Evolutionary conservation across 2,329 filamentous ascomycete genomes (phyloP), one percentile per base, ranked within the genome.

Genomic region (Lachnellula cervina): DNA sequence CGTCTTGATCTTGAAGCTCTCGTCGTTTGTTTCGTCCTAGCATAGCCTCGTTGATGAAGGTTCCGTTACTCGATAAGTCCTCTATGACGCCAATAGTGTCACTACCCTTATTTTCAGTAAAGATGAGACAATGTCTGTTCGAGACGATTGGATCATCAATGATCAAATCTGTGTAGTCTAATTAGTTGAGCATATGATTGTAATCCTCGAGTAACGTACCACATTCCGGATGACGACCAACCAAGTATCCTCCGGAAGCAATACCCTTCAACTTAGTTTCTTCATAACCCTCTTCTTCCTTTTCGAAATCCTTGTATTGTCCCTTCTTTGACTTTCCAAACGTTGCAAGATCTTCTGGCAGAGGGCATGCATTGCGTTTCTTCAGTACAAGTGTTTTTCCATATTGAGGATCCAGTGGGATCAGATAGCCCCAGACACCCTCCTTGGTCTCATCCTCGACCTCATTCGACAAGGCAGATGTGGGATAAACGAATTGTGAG

Each of bases 21-120:
- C 93, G 84, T 53, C 90, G 82, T 71, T 96, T 90, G 72, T 99
- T 99, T 51, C 93, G 87, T 23, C 94, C 94, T 23, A 99, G 83
- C 32, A 96, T 80, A 16, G 86, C 87, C 65, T 97, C 91, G 68
- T 97, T 97, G 65, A 99, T 87, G 69, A 92, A 99, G 0, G 95
- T 99, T 50, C 94, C 94, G 69, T 99, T 99, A 69, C 86, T 94
- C 6, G 94, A 99, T 19, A 97, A 75, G 71, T 99, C 94, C 70
- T 99, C 92, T 5, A 99, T 73, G 13, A 97, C 81, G 8, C 90
- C 93, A 43, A 83, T 79, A 62, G 77, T 80, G 71, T 82, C 77
- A 16, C 74, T 72, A 9, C 76, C 79, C 62, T 81, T 81, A 59
- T 82, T 82, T 67, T 84, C 80, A 21, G 74, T 78, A 66, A 88